Conservation (phyloP, 164 flowering plant genomes). For the Nymphaea thermarum region DNA sequence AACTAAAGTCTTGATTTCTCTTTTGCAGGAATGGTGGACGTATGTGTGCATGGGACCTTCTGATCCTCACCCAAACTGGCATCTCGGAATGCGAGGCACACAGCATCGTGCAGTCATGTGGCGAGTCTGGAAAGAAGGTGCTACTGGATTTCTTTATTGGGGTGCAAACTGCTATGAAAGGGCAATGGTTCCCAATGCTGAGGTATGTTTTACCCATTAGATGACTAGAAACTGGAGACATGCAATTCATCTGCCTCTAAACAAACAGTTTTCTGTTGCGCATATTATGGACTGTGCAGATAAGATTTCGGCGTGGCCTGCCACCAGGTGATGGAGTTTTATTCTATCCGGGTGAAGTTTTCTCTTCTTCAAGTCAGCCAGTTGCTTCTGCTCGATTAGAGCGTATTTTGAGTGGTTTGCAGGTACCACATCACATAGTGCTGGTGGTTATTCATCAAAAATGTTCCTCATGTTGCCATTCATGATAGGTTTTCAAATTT, state of each 20-base stretch:
- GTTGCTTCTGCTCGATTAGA: conserved; percentile 88
- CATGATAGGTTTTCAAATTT: too few relatives aligned
- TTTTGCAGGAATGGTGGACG: conserved; percentile 95
- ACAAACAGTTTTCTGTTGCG: neutral
- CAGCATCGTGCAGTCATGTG: conserved; percentile 99
- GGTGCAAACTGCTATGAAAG: conserved; percentile 98
- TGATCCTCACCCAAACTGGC: conserved; percentile 99
- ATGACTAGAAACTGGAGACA: neutral
- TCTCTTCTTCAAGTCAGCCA: conserved; percentile 60
- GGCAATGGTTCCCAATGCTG: conserved; percentile 86
- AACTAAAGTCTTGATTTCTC: neutral
- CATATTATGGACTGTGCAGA: conserved; percentile 25
- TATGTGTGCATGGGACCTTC: conserved; percentile 98
- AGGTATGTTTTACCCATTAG: conserved; percentile 32
- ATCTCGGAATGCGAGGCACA: conserved; percentile 95
- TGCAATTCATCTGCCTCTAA: too few relatives aligned
- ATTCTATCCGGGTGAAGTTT: conserved; percentile 92
- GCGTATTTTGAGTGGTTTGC: conserved; percentile 86
- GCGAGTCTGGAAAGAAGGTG: conserved; percentile 99
- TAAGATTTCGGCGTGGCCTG: conserved; percentile 84
- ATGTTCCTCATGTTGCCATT: neutral
- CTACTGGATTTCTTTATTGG: conserved; percentile 90
- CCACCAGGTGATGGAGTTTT: conserved; percentile 98
- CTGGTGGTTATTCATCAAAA: neutral
- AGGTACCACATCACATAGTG: conserved; percentile 29